Evolutionary conservation across 192 early-diverging fungal species (phyloP).

Genomic region (Thoreauomyces humboldtii): DNA sequence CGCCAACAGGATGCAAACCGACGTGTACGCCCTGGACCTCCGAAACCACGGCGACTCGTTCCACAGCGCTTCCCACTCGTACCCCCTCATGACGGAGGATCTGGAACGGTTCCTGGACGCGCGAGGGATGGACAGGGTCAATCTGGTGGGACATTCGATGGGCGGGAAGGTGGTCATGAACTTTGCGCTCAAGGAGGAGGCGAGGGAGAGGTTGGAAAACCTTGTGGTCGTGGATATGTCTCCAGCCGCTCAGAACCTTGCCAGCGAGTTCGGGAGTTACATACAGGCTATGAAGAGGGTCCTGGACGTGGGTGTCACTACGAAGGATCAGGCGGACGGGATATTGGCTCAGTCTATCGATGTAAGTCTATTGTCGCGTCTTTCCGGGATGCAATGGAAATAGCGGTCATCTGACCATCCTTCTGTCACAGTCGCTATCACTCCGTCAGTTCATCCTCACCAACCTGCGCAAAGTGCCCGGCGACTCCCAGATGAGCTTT

Average conservation of each 20-base stretch:
- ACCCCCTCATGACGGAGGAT: slow-evolving; percentile 78
- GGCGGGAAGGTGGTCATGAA: slow-evolving; percentile 40
- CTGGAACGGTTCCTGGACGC: slow-evolving; percentile 64
- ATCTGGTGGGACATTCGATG: slow-evolving; percentile 91
- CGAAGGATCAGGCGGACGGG: slow-evolving; percentile 36
- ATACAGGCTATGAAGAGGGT: slow-evolving; percentile 36
- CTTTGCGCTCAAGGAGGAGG: slow-evolving; percentile 27
- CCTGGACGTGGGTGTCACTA: slow-evolving; percentile 23
- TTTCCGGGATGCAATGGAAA: no score
- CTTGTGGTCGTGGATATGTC: slow-evolving; percentile 51
- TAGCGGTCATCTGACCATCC: background rate
- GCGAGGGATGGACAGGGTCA: slow-evolving; percentile 52
- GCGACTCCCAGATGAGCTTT: slow-evolving; percentile 51
- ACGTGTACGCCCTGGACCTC: slow-evolving; percentile 77
- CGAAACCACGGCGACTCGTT: slow-evolving; percentile 93
- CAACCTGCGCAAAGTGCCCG: slow-evolving; percentile 69
- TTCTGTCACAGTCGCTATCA: slow-evolving; percentile 17
- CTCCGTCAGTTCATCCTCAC: slow-evolving; percentile 78
- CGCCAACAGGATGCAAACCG: slow-evolving; percentile 54
- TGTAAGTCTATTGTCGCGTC: slow-evolving; percentile 23
- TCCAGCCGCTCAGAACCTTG: slow-evolving; percentile 22
- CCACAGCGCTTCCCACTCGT: slow-evolving; percentile 63
- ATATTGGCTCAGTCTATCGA: slow-evolving; percentile 35
- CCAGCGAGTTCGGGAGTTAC: slow-evolving; percentile 19
- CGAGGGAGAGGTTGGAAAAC: slow-evolving; percentile 22